phyloP scores from a whole-genome alignment of 2,329 filamentous ascomycete species.

The Knufia petricola region DNA sequence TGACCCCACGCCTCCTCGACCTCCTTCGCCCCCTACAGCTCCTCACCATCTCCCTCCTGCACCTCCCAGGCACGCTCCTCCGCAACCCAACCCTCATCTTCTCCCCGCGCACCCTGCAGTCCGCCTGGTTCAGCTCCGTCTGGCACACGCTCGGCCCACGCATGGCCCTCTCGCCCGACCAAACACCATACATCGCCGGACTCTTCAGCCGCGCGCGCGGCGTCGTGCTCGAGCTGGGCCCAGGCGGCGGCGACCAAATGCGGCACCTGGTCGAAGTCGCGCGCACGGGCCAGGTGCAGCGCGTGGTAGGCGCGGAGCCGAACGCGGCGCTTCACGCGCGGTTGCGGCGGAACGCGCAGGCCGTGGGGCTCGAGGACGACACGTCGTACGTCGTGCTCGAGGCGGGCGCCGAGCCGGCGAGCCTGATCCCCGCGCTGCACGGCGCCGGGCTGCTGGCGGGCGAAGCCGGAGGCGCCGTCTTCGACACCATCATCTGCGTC shows the following conservation, averaged over 20 bases:
- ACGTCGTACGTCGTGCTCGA: constrained; percentile 32
- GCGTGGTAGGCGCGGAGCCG: constrained; percentile 35
- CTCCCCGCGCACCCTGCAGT: constrained; percentile 11
- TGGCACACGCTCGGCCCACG: constrained; percentile 17
- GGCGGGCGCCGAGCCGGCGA: constrained; percentile 33
- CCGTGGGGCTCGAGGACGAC: constrained; percentile 22
- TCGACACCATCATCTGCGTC: constrained; percentile 36
- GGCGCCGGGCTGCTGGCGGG: constrained; percentile 34
- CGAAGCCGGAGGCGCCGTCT: constrained; percentile 31
- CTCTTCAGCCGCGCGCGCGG: constrained; percentile 27
- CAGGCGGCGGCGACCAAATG: constrained; percentile 38
- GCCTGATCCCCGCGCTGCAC: constrained; percentile 38
- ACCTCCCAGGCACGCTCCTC: constrained; percentile 7
- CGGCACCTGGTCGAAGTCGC: constrained; percentile 27
- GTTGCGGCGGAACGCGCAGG: constrained; percentile 27
- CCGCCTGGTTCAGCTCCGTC: constrained; percentile 20
- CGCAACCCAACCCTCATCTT: constrained; percentile 15
- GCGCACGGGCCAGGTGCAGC: constrained; percentile 22
- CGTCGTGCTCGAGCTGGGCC: constrained; percentile 37
- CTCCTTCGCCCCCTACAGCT: constrained; percentile 6
- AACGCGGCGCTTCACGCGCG: constrained; percentile 28
- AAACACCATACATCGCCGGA: constrained; percentile 16
- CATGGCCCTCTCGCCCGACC: constrained; percentile 16
- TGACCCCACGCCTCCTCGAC: constrained; percentile 2
- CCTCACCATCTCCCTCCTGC: constrained; percentile 13